Conservation (phyloP, 768 basidiomycete genomes). For the Amanita pallidorosea region DNA sequence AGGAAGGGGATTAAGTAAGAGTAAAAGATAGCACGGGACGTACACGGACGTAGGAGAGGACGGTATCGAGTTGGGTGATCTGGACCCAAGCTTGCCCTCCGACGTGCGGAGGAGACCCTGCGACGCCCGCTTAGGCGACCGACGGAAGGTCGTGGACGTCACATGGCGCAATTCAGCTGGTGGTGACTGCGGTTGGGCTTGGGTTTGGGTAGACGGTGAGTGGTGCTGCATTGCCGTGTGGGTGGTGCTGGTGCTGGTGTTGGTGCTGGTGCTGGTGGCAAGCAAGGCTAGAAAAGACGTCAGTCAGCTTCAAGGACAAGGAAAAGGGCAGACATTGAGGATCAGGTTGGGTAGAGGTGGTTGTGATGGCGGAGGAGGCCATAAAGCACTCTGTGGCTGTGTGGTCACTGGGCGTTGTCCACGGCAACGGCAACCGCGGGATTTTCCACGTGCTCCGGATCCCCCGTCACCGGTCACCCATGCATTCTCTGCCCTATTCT, state of each 20-base stretch:
- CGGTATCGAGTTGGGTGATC: constrained; percentile 65
- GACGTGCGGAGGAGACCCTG: constrained; percentile 32
- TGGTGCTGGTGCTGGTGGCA: not conserved
- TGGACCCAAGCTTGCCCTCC: constrained; percentile 40
- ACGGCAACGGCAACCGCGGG: no score
- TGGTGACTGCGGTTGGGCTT: not conserved
- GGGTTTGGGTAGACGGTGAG: constrained; percentile 18
- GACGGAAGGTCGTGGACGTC: constrained; percentile 35
- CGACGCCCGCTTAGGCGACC: constrained; percentile 28
- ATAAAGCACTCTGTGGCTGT: not conserved
- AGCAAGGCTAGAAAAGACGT: no score
- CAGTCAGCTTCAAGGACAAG: not conserved
- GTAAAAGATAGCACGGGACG: constrained; percentile 11
- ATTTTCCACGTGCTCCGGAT: no score
- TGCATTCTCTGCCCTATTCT: no score
- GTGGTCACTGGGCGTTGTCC: not conserved
- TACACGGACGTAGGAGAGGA: constrained; percentile 75
- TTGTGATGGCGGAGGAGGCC: not conserved
- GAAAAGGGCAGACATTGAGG: not conserved
- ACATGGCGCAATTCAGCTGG: constrained; percentile 40
- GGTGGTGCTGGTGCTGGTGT: not conserved
- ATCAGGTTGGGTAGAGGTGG: not conserved
- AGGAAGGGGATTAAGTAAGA: not conserved
- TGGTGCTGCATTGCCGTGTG: no score
- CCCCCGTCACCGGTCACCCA: no score